These are phyloP conservation scores for Xylaria sp. DNA, from an alignment of 495 filamentous ascomycete genomes.

Conservation along the genomic window DNA sequence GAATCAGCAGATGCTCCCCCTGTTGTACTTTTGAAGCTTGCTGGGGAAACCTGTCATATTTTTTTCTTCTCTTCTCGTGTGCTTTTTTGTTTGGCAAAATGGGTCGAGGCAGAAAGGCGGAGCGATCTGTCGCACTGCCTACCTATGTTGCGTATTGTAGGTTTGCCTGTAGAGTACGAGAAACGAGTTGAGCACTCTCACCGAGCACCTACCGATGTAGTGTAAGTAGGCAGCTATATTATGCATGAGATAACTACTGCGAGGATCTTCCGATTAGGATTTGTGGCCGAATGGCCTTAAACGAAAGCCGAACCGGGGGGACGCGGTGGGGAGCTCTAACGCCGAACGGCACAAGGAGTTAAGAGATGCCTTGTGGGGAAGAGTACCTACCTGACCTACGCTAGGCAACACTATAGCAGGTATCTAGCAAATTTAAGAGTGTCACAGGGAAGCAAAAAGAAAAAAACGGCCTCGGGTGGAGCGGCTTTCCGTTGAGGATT, in stretches of 20 bases:
- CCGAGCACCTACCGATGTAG: not conserved
- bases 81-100: not conserved
- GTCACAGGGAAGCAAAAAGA: not conserved
- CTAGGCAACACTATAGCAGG: not conserved
- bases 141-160: not conserved
- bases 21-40: not conserved
- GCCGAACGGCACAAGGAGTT: conserved; percentile 4
- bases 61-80: too few relatives aligned
- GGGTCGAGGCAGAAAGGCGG: not conserved
- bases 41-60: conserved; percentile 4
- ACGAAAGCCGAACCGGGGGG: conserved; percentile 1
- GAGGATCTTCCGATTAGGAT: not conserved
- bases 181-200: not conserved
- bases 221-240: not conserved
- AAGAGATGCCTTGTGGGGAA: conserved; percentile 20
- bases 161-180: not conserved
- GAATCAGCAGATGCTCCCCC: not conserved
- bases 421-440: not conserved
- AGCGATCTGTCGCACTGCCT: not conserved
- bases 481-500: not conserved
- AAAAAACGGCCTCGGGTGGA: not conserved
- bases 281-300: not conserved
- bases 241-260: not conserved
- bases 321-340: conserved; percentile 8
- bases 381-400: too few relatives aligned